phyloP scores from a whole-genome alignment of 2,329 filamentous ascomycete genomes.

The Ceratocystiopsis minuta region DNA sequence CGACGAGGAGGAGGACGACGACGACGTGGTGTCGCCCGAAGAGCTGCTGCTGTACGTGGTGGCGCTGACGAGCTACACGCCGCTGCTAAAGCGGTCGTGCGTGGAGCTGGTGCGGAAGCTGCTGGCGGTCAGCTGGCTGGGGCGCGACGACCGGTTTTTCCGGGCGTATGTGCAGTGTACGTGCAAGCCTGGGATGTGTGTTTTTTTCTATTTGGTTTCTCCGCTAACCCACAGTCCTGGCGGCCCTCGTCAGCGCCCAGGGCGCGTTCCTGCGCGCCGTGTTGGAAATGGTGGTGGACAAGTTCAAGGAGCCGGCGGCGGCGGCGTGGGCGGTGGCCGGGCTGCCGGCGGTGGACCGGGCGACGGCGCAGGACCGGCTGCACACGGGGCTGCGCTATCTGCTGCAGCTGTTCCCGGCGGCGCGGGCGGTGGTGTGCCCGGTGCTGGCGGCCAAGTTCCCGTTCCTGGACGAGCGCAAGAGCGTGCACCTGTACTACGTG shows the following conservation, averaged over 20 bases:
- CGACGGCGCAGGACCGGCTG: conserved; percentile 51
- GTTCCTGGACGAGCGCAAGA: conserved; percentile 56
- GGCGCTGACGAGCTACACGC: conserved; percentile 42
- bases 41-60: conserved; percentile 43
- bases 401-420: conserved; percentile 64
- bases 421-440: conserved; percentile 49
- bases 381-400: conserved; percentile 63
- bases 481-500: conserved; percentile 73
- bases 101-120: conserved; percentile 39
- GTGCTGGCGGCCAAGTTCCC: conserved; percentile 55
- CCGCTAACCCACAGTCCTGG: conserved; percentile 32
- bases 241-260: conserved; percentile 64
- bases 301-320: conserved; percentile 42
- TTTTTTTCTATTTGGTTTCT: neutral
- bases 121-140: conserved; percentile 46
- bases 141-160: conserved; percentile 45
- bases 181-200: neutral
- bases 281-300: conserved; percentile 50
- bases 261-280: conserved; percentile 38
- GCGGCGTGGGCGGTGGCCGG: conserved; percentile 30
- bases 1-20: conserved; percentile 25
- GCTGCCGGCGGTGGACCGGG: conserved; percentile 40
- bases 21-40: conserved; percentile 23
- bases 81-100: conserved; percentile 41
- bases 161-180: conserved; percentile 32